A percentile compares a stretch with the other conserved stretches of the same genome.
Conservation (phyloP, 805 yeast species). For the Cyberlindnera japonica region DNA sequence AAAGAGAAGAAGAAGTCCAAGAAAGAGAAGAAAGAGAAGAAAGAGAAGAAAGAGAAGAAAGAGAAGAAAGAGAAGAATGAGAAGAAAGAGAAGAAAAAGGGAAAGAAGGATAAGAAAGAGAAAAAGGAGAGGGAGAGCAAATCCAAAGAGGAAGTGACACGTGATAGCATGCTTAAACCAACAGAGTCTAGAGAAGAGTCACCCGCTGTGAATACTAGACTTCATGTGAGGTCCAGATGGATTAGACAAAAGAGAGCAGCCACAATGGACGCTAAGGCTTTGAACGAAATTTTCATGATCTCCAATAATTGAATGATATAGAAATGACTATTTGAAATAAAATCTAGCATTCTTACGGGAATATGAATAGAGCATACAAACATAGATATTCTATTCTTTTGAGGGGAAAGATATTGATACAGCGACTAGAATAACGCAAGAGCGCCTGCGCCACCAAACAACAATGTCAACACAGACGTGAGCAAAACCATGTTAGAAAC, state of each 20-base stretch:
- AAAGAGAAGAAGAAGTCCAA: constrained; percentile 28
- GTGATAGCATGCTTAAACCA: constrained; percentile 41
- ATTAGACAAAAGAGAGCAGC: constrained; percentile 90
- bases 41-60: constrained; percentile 27
- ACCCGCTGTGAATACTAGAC: constrained; percentile 46
- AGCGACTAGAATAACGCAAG: constrained; percentile 26
- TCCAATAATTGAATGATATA: constrained; percentile 40
- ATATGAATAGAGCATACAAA: too few species aligned
- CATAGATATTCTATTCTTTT: too few species aligned
- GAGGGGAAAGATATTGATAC: too few species aligned
- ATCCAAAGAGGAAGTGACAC: constrained; percentile 32
- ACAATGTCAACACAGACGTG: constrained; percentile 32
- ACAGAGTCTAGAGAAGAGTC: constrained; percentile 30
- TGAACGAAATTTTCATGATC: constrained; percentile 92
- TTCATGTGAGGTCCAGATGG: constrained; percentile 80
- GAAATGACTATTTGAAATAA: too few species aligned
- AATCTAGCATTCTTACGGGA: too few species aligned
- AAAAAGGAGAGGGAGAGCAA: constrained; percentile 29
- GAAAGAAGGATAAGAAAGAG: constrained; percentile 29
- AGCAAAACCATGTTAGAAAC: constrained; percentile 15
- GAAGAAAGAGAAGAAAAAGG: constrained; percentile 30
- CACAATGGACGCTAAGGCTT: constrained; percentile 80
- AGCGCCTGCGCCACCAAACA: constrained; percentile 43
- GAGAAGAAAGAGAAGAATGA: constrained; percentile 28
- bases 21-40: constrained; percentile 25